Conservation (phyloP, 768 basidiomycete genomes). For the Leccinum sublutescens region DNA sequence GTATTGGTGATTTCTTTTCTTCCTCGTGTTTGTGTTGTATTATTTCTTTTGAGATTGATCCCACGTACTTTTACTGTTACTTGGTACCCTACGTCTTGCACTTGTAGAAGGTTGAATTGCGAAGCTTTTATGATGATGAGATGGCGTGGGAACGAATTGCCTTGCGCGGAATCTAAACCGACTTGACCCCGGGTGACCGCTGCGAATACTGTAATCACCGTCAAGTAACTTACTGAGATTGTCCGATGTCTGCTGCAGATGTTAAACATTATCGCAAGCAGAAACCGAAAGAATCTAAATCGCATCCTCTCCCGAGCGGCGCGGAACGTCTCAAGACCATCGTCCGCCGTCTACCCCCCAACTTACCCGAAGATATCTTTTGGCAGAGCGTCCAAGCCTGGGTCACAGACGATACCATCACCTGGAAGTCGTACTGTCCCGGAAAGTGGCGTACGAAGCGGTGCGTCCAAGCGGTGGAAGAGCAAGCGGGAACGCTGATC, state of each 20-base stretch:
- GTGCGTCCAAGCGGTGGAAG: slow-evolving; percentile 37
- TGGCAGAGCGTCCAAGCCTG: slow-evolving; percentile 89
- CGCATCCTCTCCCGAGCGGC: slow-evolving; percentile 28
- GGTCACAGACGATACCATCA: slow-evolving; percentile 71
- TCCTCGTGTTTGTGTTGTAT: slow-evolving; percentile 22
- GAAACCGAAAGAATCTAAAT: slow-evolving; percentile 34
- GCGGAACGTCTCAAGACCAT: slow-evolving; percentile 79
- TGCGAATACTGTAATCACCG: too few relatives aligned
- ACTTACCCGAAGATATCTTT: slow-evolving; percentile 88
- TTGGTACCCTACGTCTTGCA: too few relatives aligned
- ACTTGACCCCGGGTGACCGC: background rate
- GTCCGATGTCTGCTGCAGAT: slow-evolving; percentile 18
- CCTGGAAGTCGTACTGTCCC: slow-evolving; percentile 64
- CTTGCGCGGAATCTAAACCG: background rate
- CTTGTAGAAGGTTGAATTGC: background rate
- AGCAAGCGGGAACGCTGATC: background rate
- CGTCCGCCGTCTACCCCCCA: slow-evolving; percentile 85
- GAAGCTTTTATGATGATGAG: background rate
- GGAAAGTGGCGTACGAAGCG: slow-evolving; percentile 67
- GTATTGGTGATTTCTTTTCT: background rate
- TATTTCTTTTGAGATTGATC: background rate
- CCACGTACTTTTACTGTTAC: too few relatives aligned
- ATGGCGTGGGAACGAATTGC: slow-evolving; percentile 4
- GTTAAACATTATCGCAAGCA: slow-evolving; percentile 23
- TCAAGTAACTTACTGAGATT: background rate